Evolutionary conservation across 306 rosid genomes (phyloP).

Genomic region (Spatholobus suberectus): DNA sequence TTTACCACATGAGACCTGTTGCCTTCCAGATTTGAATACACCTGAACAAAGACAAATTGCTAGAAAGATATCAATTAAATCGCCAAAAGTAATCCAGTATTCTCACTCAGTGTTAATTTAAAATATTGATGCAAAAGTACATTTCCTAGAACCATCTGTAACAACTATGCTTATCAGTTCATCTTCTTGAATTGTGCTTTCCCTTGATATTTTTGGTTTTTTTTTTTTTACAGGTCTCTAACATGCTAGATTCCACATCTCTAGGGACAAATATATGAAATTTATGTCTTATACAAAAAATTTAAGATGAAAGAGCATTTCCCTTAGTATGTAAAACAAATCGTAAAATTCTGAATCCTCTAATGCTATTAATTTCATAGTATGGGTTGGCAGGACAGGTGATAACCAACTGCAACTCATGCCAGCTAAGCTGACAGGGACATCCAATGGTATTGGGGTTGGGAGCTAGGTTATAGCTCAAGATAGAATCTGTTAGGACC

Average conservation of each 20-base stretch:
- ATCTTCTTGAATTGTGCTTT: conserved; percentile 20
- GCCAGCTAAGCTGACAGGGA: neutral
- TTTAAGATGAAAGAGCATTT: neutral
- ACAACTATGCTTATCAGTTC: conserved; percentile 2
- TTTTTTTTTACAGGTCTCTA: neutral
- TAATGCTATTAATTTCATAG: conserved; percentile 7
- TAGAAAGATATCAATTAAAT: conserved; percentile 13
- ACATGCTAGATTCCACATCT: neutral
- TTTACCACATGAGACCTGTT: conserved; percentile 74
- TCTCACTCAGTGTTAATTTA: conserved; percentile 16
- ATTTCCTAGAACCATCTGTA: conserved; percentile 6
- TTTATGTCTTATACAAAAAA: neutral
- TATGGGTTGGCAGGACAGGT: neutral
- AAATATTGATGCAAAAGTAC: conserved; percentile 27
- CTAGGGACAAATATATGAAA: neutral
- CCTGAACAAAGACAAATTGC: conserved; percentile 51
- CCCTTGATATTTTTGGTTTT: conserved; percentile 26
- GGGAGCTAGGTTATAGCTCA: neutral
- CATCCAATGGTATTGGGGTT: neutral
- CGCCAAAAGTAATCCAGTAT: conserved; percentile 18
- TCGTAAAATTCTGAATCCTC: neutral
- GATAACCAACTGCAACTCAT: conserved; percentile 5
- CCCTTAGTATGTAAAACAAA: neutral
- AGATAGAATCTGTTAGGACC: neutral
- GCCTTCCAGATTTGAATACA: conserved; percentile 71